A percentile compares a stretch with the other conserved stretches of the same genome.
phyloP scores from a whole-genome alignment of 2,329 filamentous ascomycete species.

The Alternaria hordeiaustralica region DNA sequence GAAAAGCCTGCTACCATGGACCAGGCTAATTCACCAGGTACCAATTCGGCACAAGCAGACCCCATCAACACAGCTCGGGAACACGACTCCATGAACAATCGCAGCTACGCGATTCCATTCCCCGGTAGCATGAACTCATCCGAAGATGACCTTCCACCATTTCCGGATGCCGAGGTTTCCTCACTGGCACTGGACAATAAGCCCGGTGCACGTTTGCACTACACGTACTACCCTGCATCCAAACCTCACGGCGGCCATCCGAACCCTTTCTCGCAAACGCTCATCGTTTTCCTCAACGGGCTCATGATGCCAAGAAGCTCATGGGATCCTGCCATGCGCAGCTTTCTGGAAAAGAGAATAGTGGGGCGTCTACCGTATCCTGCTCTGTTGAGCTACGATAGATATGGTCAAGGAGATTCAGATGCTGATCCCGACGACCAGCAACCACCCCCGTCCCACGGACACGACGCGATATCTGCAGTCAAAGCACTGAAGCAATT shows the following conservation, averaged over 20 bases:
- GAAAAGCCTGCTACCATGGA: constrained; percentile 12
- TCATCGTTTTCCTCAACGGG: constrained; percentile 56
- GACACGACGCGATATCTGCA: constrained; percentile 56
- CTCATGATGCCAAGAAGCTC: constrained; percentile 50
- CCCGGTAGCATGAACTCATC: constrained; percentile 26
- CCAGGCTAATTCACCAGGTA: constrained; percentile 18
- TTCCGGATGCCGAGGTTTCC: constrained; percentile 39
- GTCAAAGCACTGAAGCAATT: constrained; percentile 56
- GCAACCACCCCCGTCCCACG: constrained; percentile 48
- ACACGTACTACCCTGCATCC: constrained; percentile 45
- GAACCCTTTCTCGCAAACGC: constrained; percentile 44
- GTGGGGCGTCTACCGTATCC: constrained; percentile 41
- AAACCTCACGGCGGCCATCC: constrained; percentile 25
- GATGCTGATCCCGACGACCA: constrained; percentile 54
- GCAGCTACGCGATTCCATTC: constrained; percentile 19
- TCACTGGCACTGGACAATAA: constrained; percentile 37
- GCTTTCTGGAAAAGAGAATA: constrained; percentile 38
- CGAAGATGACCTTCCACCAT: constrained; percentile 38
- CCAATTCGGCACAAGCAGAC: constrained; percentile 15
- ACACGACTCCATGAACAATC: constrained; percentile 6
- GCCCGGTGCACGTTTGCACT: constrained; percentile 38
- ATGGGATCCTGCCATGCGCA: constrained; percentile 47
- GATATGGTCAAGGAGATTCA: constrained; percentile 63
- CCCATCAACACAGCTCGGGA: constrained; percentile 7
- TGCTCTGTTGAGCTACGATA: constrained; percentile 62